phyloP scores from a whole-genome alignment of 2,329 filamentous ascomycete genomes.

The Blastomyces gilchristii region DNA sequence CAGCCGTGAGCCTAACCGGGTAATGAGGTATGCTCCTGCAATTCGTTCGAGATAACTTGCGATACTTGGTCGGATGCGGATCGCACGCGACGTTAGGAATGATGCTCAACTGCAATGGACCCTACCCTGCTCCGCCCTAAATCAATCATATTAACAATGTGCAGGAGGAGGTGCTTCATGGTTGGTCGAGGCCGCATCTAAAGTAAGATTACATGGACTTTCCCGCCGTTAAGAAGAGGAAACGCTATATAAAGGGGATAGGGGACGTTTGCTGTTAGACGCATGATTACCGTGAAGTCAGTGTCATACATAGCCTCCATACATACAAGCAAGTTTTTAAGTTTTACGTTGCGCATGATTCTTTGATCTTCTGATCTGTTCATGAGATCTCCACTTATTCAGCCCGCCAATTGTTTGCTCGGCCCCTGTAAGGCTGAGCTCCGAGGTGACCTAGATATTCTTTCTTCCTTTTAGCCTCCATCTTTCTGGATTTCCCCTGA shows the following conservation, averaged over 20 bases:
- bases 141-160: too few species aligned
- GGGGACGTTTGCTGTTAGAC: background rate
- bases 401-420: background rate
- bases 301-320: background rate
- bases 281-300: background rate
- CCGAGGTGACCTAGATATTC: background rate
- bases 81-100: too few species aligned
- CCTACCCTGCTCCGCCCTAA: too few species aligned
- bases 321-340: background rate
- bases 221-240: background rate
- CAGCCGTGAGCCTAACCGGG: background rate
- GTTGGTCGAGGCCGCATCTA: too few species aligned
- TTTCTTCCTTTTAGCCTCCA: background rate
- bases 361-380: background rate
- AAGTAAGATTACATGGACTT: too few species aligned
- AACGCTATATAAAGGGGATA: background rate
- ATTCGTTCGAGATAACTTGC: background rate
- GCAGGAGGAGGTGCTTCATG: too few species aligned
- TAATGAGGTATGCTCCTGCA: background rate
- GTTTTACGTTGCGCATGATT: background rate
- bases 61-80: background rate
- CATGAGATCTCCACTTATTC: background rate
- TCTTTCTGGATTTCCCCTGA: background rate
- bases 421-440: background rate
- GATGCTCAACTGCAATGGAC: too few species aligned